Evolutionary conservation across 768 basidiomycete genomes (phyloP), one percentile per base, ranked within the genome.

Genomic region (Pleurotus pulmonarius): DNA sequence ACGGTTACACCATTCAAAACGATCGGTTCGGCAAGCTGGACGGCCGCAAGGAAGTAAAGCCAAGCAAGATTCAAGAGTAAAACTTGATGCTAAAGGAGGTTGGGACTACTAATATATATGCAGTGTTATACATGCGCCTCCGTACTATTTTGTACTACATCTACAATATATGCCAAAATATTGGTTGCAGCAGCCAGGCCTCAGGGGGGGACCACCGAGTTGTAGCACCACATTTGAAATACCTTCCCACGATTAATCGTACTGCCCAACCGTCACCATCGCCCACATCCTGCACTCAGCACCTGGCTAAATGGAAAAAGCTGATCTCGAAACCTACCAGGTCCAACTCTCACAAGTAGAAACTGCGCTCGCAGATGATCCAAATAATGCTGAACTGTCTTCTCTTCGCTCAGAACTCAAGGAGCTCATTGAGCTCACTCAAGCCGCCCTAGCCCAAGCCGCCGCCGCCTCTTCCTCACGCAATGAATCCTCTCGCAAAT

Each of bases 301-400:
- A 20, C 55, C 49, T 51, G 39, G 44, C 48, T 45, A 56, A 24
- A 81, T 83, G 79, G 79, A 90, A 68, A 84, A 82, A 64, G 76
- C 82, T 57, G 92, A 94, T 70, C 82, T 94, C 57, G 92, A 94
- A 71, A 90, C 90, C 1, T 94, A 93, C 67, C 89, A 94, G 74
- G 88, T 89, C 9, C 90, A 92, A 67, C 86, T 93, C 58, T 84
- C 87, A n/a, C 90, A 94, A 68, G 92, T 94, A 59, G 90, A 94
- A 69, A 72, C 83, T 55, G 88, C 90, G 16, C 85, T 95, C 46
- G 75, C 83, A 48, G 69, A 83, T 41, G 92, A 94, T 65, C 88
- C 91, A 4, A 74, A 75, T 63, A 94, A 92, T 67, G 63, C 73
- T 54, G 91, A 90, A 69, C 85, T 94, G 46, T 71, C 79, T 39